These are phyloP conservation scores for Didymella pomorum DNA, from an alignment of 2,329 filamentous ascomycete species.

Conservation along the genomic window DNA sequence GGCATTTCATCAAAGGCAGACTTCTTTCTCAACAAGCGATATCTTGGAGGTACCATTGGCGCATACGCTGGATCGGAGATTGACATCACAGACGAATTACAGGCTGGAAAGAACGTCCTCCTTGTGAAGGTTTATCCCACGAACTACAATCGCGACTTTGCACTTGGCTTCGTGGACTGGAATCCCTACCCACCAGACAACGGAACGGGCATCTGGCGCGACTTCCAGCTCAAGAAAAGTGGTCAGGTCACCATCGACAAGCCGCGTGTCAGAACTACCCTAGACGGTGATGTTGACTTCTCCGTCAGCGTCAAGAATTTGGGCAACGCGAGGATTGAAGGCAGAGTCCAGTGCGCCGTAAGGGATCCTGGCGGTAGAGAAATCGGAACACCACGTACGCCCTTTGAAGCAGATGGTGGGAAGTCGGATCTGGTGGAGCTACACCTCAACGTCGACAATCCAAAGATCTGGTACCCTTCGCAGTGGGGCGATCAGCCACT, in stretches of 20 bases:
- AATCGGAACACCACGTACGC: conserved; percentile 13
- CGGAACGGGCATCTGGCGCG: conserved; percentile 69
- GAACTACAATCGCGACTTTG: conserved; percentile 66
- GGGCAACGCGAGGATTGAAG: conserved; percentile 2
- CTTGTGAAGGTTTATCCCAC: conserved; percentile 65
- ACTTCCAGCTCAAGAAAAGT: conserved; percentile 64
- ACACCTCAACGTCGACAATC: conserved; percentile 51
- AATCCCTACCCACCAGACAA: conserved; percentile 69
- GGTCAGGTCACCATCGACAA: conserved; percentile 54
- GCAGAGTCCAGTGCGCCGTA: conserved; percentile 20
- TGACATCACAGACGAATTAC: conserved; percentile 59
- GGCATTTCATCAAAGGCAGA: conserved; percentile 69
- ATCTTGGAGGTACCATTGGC: conserved; percentile 62
- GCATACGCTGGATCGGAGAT: conserved; percentile 65
- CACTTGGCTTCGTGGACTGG: conserved; percentile 69
- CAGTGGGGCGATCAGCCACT: conserved; percentile 66
- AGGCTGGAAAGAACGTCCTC: conserved; percentile 58
- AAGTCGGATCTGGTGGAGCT: conserved; percentile 54
- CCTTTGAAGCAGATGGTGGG: conserved; percentile 18
- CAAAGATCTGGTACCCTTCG: conserved; percentile 68
- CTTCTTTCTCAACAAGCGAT: conserved; percentile 65
- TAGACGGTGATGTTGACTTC: conserved; percentile 31
- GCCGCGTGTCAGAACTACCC: conserved; percentile 38
- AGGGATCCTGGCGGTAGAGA: conserved; percentile 20
- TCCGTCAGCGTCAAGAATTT: conserved; percentile 36